Conservation (phyloP, 139 green algal genomes). For the Chlamydomonas eustigma region DNA sequence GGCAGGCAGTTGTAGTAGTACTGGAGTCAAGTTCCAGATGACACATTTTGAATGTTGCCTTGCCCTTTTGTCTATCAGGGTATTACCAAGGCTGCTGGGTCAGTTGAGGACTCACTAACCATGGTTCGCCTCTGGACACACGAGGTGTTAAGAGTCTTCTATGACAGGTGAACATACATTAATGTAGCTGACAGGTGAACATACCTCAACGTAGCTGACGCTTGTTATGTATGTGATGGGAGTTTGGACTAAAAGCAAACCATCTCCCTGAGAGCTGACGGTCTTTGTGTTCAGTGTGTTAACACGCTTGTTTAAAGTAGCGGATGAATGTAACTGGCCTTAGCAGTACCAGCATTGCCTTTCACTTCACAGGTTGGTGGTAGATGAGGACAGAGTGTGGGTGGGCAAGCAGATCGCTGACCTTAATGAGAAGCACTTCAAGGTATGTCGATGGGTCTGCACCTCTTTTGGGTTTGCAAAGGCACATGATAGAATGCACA, state of each 20-base stretch:
- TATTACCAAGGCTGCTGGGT: conserved; percentile 36
- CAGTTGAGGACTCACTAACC: conserved; percentile 31
- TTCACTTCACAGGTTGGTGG: conserved; percentile 53
- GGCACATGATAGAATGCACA: no score
- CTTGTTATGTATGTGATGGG: no score
- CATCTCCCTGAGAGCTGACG: no score
- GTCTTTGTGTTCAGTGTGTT: no score
- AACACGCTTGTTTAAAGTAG: no score
- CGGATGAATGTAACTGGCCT: no score
- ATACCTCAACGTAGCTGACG: no score
- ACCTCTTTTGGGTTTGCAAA: neutral
- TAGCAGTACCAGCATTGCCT: no score
- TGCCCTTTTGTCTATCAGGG: conserved; percentile 34
- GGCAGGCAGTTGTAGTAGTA: neutral
- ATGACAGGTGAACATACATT: conserved; percentile 6
- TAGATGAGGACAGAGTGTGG: conserved; percentile 53
- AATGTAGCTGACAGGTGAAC: no score
- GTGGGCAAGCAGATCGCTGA: conserved; percentile 29
- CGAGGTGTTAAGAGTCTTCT: conserved; percentile 48
- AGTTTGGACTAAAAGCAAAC: no score
- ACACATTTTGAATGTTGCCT: neutral
- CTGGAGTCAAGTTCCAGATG: neutral
- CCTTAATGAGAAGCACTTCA: conserved; percentile 46
- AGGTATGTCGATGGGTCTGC: no score
- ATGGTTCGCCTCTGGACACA: conserved; percentile 64